Evolutionary conservation across 306 rosid genomes (phyloP), one percentile per base, ranked within the genome.

Genomic region (Trifolium pratense): DNA sequence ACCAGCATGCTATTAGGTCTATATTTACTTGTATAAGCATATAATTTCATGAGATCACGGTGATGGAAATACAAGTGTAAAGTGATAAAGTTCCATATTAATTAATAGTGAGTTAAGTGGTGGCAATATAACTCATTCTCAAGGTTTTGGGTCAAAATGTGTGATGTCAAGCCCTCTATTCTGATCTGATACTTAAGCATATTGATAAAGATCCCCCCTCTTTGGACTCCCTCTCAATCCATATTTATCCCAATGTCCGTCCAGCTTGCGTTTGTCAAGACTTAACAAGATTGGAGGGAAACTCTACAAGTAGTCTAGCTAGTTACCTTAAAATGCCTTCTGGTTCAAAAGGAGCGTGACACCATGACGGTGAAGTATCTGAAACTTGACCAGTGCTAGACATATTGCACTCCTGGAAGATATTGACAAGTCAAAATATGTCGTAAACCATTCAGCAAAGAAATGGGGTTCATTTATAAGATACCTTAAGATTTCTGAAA

Each of bases 321-420:
- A 25, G 56, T 81, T 70, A 93, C 98, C 98, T 91, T 80, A 93
- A 82, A 78, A 91, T 81, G 82, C 98, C 98, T 84, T 93, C 98
- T 52, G 98, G 98, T 59, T 93, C 98, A 78, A 89, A 93, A 74
- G 97, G 93, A 81, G 96, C 88, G 42, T 80, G 89, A 78, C 98
- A 93, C 98, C 97, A 93, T 20, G 96, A 75, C 73, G 91, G 92
- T 5, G 97, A 81, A 76, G 82, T 81, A 78, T 91, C 92, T 23
- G 96, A 83, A 85, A 87, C 59, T 79, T 75, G 83, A 65, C 87
- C 92, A 43, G 73, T 80, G 23, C 74, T 32, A 59, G 89, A 65
- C 68, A 84, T 79, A 70, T 85, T 89, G 83, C 98, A 93, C 51
- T 86, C 97, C 98, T 93, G 85, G 79, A 81, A 79, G 81, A 68